Base-by-base conservation (phyloP, 371 early-diverging fungal genomes). In the Choanephora cucurbitarum region DNA sequence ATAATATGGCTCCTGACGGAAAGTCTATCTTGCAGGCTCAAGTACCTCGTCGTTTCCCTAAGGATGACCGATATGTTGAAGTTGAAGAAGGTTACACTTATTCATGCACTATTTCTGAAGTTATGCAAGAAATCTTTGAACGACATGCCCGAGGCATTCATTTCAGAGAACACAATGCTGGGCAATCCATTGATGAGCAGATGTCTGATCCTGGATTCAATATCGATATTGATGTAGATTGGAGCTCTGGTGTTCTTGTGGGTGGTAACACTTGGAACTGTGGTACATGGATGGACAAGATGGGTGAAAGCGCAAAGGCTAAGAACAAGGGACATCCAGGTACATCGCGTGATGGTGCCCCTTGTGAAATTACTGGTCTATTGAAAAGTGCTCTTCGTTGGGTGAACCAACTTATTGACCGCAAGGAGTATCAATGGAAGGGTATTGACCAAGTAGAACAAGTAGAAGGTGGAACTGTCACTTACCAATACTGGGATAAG, bases 231-330 rank as follows among this genome's bases (percentile, higher is more conserved):
- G 61, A 78, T 43, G 80, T 86, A 1, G 86, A 92, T 59, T 83
- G 85, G 79, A 70, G 49, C 0, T 87, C 85, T 0, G 99, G 98
- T 19, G 83, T 97, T 28, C 72, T 96, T 39, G 67, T 70, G 28
- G 98, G 99, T 28, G 99, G 99, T 21, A 95, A 86, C 66, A 39
- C 73, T n/a, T 91, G 77, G 80, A 98, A 98, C 72, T 98, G 98
- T 62, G 98, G 99, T 32, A 97, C 97, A 0, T 98, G 98, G 99
- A 97, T 97, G 97, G 99, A 97, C 75, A 98, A 97, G 80, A 98
- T 96, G 96, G 98, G 98, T 10, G 95, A 95, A 64, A 93, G 92
- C 21, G 83, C 76, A 28, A 94, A 91, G 73, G 97, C 99, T 3
- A 90, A 91, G 8, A 96, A 83, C 40, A 85, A 86, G 47, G 99